Conservation (phyloP, 768 basidiomycete genomes). For the Boletus pseudo-olivaceus region DNA sequence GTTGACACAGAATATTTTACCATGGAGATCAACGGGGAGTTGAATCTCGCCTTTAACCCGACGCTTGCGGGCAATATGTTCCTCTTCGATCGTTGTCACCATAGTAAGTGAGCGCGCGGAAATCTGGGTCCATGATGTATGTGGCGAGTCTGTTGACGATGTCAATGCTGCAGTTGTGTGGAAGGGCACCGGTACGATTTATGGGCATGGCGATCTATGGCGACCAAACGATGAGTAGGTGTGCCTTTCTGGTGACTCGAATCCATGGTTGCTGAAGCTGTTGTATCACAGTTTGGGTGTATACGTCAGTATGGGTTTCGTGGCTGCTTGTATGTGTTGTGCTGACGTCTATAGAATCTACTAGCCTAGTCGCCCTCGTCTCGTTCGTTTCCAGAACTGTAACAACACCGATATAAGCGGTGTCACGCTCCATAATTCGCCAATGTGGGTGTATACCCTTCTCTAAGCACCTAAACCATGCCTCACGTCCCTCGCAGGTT, state of each 20-base stretch:
- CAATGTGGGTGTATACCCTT: conserved; percentile 2
- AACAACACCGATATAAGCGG: conserved; percentile 7
- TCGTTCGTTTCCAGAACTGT: conserved; percentile 7
- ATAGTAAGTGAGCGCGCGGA: background rate
- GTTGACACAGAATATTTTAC: background rate
- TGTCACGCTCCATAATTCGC: conserved; percentile 13
- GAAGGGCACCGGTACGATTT: conserved; percentile 3
- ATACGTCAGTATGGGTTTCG: background rate
- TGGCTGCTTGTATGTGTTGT: background rate
- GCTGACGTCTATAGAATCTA: background rate
- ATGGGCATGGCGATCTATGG: conserved; percentile 6
- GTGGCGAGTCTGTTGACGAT: background rate
- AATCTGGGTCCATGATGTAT: background rate
- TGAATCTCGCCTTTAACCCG: background rate
- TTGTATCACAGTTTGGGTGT: background rate
- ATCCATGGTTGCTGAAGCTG: background rate
- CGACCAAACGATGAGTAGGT: background rate
- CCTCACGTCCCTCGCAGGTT: conserved; percentile 2
- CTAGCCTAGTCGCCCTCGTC: conserved; percentile 5
- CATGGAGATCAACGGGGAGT: conserved; percentile 1
- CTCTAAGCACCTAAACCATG: background rate
- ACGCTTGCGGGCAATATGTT: background rate
- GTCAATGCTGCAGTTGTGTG: background rate
- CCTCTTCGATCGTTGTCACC: background rate
- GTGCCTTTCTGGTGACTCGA: background rate